phyloP scores from a whole-genome alignment of 768 basidiomycete genomes.

The Phlebiopsis flavidoalba region DNA sequence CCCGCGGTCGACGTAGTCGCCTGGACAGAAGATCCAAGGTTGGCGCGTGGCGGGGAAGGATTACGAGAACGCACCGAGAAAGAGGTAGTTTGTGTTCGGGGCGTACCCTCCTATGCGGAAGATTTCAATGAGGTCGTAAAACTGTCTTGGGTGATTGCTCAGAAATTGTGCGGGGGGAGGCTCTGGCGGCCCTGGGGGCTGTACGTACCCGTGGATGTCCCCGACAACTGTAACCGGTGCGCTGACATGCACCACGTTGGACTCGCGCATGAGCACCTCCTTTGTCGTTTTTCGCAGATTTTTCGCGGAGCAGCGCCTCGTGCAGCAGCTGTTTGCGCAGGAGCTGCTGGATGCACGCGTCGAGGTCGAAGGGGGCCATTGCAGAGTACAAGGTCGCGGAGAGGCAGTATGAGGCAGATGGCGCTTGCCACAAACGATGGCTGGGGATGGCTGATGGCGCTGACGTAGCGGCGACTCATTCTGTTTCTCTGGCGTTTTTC shows the following conservation, averaged over 20 bases:
- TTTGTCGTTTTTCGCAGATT: conserved; percentile 99
- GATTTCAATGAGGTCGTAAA: conserved; percentile 98
- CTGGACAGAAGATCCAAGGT: conserved; percentile 35
- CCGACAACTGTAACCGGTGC: conserved; percentile 98
- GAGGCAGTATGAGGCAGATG: not conserved
- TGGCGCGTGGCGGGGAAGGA: conserved; percentile 2
- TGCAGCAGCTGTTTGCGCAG: conserved; percentile 91
- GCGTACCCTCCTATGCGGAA: conserved; percentile 98
- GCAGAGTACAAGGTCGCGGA: conserved; percentile 6
- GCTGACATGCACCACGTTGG: conserved; percentile 95
- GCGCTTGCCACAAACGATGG: not conserved
- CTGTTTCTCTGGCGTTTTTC: not conserved
- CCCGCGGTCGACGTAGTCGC: conserved; percentile 97
- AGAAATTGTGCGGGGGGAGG: conserved; percentile 18
- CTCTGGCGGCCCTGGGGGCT: conserved; percentile 5
- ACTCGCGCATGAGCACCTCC: conserved; percentile 98
- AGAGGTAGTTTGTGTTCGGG: conserved; percentile 96
- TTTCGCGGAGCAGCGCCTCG: conserved; percentile 91
- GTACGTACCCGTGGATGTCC: conserved; percentile 93
- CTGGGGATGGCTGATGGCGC: not conserved
- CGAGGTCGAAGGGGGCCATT: conserved; percentile 82
- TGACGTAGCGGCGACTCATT: not conserved
- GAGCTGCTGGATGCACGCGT: conserved; percentile 90
- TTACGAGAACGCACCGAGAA: conserved; percentile 66
- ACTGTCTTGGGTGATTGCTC: conserved; percentile 70